These are phyloP conservation scores for Chlamydomonas eustigma DNA, from an alignment of 139 green algal species.

Conservation along the genomic window DNA sequence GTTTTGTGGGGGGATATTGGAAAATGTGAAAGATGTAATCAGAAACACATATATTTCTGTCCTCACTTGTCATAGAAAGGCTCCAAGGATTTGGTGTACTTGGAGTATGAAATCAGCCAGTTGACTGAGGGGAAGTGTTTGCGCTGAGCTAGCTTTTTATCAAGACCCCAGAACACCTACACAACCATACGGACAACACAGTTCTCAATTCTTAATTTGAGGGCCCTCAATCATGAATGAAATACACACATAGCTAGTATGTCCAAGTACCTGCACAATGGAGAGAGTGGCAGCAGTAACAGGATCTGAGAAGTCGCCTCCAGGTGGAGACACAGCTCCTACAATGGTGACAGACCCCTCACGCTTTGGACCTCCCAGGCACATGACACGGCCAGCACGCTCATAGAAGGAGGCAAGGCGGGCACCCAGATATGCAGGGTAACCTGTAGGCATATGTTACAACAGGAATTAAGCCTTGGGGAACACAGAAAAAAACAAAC, in stretches of 20 bases:
- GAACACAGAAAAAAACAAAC: too few species aligned
- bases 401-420: conserved; percentile 98
- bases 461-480: not conserved
- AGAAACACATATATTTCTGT: not conserved
- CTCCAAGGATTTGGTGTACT: conserved; percentile 97
- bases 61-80: conserved; percentile 87
- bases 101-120: conserved; percentile 99
- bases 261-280: conserved; percentile 92
- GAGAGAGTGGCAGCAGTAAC: conserved; percentile 96
- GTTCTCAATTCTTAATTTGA: not conserved
- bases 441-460: conserved; percentile 33
- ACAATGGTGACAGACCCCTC: conserved; percentile 98
- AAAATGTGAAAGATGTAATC: too few species aligned
- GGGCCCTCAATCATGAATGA: too few species aligned
- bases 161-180: conserved; percentile 99
- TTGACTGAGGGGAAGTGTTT: conserved; percentile 99
- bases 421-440: conserved; percentile 87
- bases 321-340: conserved; percentile 94
- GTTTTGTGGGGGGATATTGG: too few species aligned
- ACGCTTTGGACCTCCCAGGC: conserved; percentile 84
- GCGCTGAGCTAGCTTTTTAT: conserved; percentile 99
- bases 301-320: conserved; percentile 97
- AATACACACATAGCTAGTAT: too few species aligned
- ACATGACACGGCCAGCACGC: conserved; percentile 90
- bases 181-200: not conserved